phyloP scores from a whole-genome alignment of 2,329 filamentous ascomycete genomes.

The Ustulina deusta region DNA sequence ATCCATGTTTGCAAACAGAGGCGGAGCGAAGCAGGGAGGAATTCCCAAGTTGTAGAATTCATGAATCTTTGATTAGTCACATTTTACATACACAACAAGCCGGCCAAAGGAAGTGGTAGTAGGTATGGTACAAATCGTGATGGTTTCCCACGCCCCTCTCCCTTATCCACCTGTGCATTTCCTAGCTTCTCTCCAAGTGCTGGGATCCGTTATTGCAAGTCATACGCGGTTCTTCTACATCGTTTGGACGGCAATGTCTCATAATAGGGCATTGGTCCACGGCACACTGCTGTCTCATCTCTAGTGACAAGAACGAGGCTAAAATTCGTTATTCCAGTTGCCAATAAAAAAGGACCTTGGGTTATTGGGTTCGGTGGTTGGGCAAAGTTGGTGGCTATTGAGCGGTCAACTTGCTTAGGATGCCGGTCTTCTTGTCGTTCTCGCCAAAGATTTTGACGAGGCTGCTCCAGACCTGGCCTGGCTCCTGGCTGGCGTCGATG shows the following conservation, averaged over 20 bases:
- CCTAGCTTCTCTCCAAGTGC: slow-evolving; percentile 29
- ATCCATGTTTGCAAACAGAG: not conserved
- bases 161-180: slow-evolving; percentile 19
- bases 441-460: slow-evolving; percentile 85
- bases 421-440: slow-evolving; percentile 63
- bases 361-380: slow-evolving; percentile 8
- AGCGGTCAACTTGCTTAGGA: slow-evolving; percentile 58
- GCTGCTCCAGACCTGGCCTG: slow-evolving; percentile 94
- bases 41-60: slow-evolving; percentile 10
- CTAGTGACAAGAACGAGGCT: slow-evolving; percentile 5
- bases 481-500: slow-evolving; percentile 95
- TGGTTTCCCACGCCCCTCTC: slow-evolving; percentile 17
- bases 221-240: slow-evolving; percentile 24
- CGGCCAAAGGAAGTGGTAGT: slow-evolving; percentile 22
- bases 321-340: not conserved
- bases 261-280: slow-evolving; percentile 17
- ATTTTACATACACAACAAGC: slow-evolving; percentile 39
- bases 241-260: slow-evolving; percentile 17
- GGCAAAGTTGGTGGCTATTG: slow-evolving; percentile 38
- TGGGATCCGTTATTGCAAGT: slow-evolving; percentile 17
- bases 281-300: not conserved
- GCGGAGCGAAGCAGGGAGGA: not conserved
- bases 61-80: slow-evolving; percentile 34
- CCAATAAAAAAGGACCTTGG: not conserved
- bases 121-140: slow-evolving; percentile 41